Base-by-base conservation (phyloP, 2,329 filamentous ascomycete genomes). In the Penicillium sp. region DNA sequence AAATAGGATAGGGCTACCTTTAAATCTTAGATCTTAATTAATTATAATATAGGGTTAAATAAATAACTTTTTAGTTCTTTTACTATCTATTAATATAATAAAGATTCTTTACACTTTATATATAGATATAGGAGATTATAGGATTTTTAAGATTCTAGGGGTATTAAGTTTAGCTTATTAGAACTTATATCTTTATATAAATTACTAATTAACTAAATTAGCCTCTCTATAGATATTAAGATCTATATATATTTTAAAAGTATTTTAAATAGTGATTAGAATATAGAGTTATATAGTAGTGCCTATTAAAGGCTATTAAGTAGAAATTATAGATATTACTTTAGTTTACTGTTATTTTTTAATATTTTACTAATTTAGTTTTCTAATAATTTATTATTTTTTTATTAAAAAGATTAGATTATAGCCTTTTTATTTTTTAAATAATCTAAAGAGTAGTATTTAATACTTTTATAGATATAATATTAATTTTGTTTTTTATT, bases 61-160 rank as follows among this genome's bases (percentile, higher is more conserved):
- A 31, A 31, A 15, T 15, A 15, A 14, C 3, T 31, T 31, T 4
- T 15, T 31, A 15, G 17, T 31, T 15, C 9, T 31, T n/a, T n/a
- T n/a, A n/a, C n/a, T n/a, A n/a, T n/a, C n/a, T n/a, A n/a, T n/a
- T n/a, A n/a, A n/a, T n/a, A n/a, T 31, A 31, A 16, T 15, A 6
- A 15, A 5, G 17, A n/a, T n/a, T n/a, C n/a, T n/a, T n/a, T n/a
- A n/a, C n/a, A n/a, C n/a, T n/a, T n/a, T n/a, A n/a, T n/a, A n/a
- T n/a, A n/a, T n/a, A n/a, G n/a, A n/a, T n/a, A 33, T 19, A 33
- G 11, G 7, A 33, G 17, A 33, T n/a, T 33, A 33, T 19, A 33
- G 17, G 4, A 6, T 33, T 11, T 19, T 7, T 33, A 21, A 33
- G 8, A 19, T 19, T 19, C 14, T 19, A 19, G n/a, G n/a, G 3